Percentiles rank a stretch among this genome's conserved stretches.
phyloP scores from a whole-genome alignment of 2,329 filamentous ascomycete genomes.

The Phaeomoniella chlamydospora region DNA sequence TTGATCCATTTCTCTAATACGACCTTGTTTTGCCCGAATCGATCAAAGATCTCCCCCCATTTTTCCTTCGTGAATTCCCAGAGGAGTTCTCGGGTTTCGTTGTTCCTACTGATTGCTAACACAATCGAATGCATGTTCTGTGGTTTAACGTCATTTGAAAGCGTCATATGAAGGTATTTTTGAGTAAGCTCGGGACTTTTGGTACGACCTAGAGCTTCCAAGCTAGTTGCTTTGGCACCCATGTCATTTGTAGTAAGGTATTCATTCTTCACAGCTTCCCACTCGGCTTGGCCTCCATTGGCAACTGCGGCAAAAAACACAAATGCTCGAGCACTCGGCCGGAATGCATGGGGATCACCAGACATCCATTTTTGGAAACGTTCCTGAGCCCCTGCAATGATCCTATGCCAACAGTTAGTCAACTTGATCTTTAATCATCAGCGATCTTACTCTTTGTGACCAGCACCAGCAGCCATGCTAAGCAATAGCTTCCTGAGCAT shows the following conservation, averaged over 20 bases:
- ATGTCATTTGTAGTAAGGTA: slow-evolving; percentile 71
- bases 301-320: slow-evolving; percentile 70
- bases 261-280: slow-evolving; percentile 66
- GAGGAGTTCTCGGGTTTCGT: slow-evolving; percentile 54
- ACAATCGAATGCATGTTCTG: slow-evolving; percentile 80
- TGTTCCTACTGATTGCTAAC: slow-evolving; percentile 58
- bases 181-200: slow-evolving; percentile 55
- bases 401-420: slow-evolving; percentile 25
- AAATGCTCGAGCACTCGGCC: slow-evolving; percentile 66
- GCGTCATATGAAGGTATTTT: slow-evolving; percentile 56
- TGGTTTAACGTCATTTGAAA: slow-evolving; percentile 69
- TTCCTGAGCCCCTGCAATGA: slow-evolving; percentile 57
- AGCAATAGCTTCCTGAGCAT: slow-evolving; percentile 76
- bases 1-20: slow-evolving; percentile 81
- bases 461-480: slow-evolving; percentile 56
- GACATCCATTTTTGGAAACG: slow-evolving; percentile 69
- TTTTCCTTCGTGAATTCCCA: slow-evolving; percentile 80
- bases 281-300: slow-evolving; percentile 55
- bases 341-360: slow-evolving; percentile 54
- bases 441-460: slow-evolving; percentile 56
- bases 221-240: slow-evolving; percentile 78
- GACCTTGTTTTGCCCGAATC: slow-evolving; percentile 67
- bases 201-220: slow-evolving; percentile 61
- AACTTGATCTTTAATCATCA: neutral
- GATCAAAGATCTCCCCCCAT: slow-evolving; percentile 56